phyloP scores from a whole-genome alignment of 257 asterid genomes.

The Gentiana dahurica region DNA sequence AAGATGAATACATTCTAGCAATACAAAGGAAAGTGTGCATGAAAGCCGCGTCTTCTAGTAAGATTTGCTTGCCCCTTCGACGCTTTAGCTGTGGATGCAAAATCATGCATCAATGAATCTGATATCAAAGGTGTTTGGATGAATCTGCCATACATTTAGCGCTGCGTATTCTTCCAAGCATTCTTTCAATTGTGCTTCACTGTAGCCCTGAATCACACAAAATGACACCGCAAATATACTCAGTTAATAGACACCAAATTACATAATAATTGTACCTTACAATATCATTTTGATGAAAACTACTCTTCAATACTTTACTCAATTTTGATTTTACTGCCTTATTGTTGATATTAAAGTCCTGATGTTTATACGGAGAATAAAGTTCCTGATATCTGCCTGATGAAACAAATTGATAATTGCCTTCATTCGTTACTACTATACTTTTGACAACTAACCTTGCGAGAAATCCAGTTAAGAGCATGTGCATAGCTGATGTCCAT shows the following conservation, averaged over 20 bases:
- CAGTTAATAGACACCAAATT: too few relatives aligned
- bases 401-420: too few relatives aligned
- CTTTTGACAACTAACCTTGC: constrained; percentile 56
- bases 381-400: too few relatives aligned
- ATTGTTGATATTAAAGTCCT: too few relatives aligned
- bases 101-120: constrained; percentile 65
- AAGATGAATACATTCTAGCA: too few relatives aligned
- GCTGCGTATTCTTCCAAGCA: constrained; percentile 97
- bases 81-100: neutral
- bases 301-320: too few relatives aligned
- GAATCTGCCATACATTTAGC: constrained; percentile 96
- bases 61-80: neutral
- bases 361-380: too few relatives aligned
- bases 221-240: neutral
- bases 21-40: too few relatives aligned
- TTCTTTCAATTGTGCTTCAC: constrained; percentile 91
- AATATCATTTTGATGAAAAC: too few relatives aligned
- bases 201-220: constrained; percentile 68
- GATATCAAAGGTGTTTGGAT: constrained; percentile 88
- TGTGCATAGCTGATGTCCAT: constrained; percentile 85
- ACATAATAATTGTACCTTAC: too few relatives aligned
- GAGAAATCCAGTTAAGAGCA: constrained; percentile 97
- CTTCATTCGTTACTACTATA: too few relatives aligned
- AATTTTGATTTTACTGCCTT: too few relatives aligned
- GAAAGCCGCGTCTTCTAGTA: neutral